Evolutionary conservation across 352 stramenopile genomes (phyloP), one percentile per base, ranked within the genome.

Genomic region (Salisapilia sapeloensis): DNA sequence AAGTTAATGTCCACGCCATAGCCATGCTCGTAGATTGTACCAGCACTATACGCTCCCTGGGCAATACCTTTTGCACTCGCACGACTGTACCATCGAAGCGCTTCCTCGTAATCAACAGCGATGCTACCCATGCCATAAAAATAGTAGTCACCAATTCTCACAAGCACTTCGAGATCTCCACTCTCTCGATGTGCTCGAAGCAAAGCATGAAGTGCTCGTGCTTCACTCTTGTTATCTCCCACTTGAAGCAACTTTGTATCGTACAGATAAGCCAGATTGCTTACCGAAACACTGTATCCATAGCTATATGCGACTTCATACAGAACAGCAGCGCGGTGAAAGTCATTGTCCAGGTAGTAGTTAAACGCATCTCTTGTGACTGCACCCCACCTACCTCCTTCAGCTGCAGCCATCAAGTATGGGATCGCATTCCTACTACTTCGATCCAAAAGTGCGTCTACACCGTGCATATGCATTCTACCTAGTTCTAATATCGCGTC

Each of bases 241-340:
- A 17, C 7, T 10, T 27, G 33, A 2, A 62, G 24, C n/a, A 78
- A 27, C 26, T 58, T 53, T 24, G 71, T 53, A 32, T 83, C 67
- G 30, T 82, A 84, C 27, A 89, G 24, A 31, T 71, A 89, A 2
- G 69, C 74, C 20, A 89, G 40, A 35, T 89, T 89, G 24, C 66
- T 80, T 2, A 46, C 67, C 4, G 74, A 69, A 0, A 85, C 42
- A 0, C 46, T 17, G 14, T 86, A 84, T 1, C 69, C 70, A 25
- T 76, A 59, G 25, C 74, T 49, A 1, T 36, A 38, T 2, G 70
- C 76, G 41, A 84, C 70, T 20, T 84, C 53, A 33, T 87, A 91
- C 8, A 45, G 28, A 11, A 75, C 38, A 2, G 52, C 46, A 7
- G 76, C 70, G 17, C 52, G 50, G 4, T 56, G 31, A 33, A 53